These are phyloP conservation scores for Chalciporus piperatus DNA, from an alignment of 768 basidiomycete genomes.

Conservation along the genomic window DNA sequence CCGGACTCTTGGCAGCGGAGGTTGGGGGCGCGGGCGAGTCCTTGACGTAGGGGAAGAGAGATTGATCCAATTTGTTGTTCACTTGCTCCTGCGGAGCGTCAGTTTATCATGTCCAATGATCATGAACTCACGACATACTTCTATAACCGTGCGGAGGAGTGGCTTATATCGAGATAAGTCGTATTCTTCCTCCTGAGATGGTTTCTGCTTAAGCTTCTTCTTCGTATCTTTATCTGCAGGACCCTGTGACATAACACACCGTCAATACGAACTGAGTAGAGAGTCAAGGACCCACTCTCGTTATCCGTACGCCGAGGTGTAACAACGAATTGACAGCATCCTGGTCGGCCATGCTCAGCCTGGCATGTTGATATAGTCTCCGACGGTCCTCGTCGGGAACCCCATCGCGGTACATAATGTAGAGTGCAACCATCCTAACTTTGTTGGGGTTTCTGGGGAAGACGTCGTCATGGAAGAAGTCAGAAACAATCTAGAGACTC, in stretches of 20 bases:
- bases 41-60: conserved; percentile 85
- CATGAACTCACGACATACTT: conserved; percentile 47
- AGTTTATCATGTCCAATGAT: not conserved
- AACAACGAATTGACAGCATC: conserved; percentile 89
- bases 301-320: conserved; percentile 79
- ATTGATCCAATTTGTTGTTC: conserved; percentile 70
- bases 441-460: conserved; percentile 76
- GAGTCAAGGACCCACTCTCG: conserved; percentile 53
- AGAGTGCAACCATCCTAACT: conserved; percentile 93
- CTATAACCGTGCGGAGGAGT: conserved; percentile 71
- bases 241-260: conserved; percentile 40
- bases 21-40: conserved; percentile 63
- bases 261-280: not conserved
- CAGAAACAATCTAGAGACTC: conserved; percentile 24
- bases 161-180: conserved; percentile 95
- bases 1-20: conserved; percentile 42
- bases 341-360: conserved; percentile 82
- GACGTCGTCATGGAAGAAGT: not conserved
- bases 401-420: conserved; percentile 92
- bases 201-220: conserved; percentile 79
- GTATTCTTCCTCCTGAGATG: conserved; percentile 83
- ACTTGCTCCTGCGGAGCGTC: conserved; percentile 67
- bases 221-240: conserved; percentile 75
- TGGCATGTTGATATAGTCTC: conserved; percentile 91
- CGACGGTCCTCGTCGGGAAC: conserved; percentile 98